phyloP scores from a whole-genome alignment of 257 asterid genomes.

The Solanum pinnatisectum region DNA sequence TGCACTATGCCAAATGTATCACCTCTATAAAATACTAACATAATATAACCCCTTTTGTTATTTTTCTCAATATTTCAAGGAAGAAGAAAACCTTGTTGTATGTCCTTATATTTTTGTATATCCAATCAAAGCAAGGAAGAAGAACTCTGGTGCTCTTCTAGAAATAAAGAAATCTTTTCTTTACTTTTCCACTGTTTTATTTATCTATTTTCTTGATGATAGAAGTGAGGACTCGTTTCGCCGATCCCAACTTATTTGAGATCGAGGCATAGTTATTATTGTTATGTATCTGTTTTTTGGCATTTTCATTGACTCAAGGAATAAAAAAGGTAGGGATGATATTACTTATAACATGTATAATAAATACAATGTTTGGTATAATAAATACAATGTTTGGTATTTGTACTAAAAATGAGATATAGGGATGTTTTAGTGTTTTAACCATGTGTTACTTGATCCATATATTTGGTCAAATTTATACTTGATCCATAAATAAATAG shows the following conservation, averaged over 20 bases:
- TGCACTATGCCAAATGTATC: background rate
- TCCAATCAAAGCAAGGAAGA: background rate
- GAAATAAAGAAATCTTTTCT: background rate
- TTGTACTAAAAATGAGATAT: background rate
- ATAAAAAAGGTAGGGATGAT: background rate
- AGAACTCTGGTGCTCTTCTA: background rate
- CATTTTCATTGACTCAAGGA: background rate
- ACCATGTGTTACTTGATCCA: background rate
- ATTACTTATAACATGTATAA: background rate
- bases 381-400: background rate
- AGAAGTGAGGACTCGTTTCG: background rate
- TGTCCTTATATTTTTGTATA: background rate
- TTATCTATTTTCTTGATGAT: background rate
- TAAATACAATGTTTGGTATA: background rate
- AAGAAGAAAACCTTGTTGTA: background rate
- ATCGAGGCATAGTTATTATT: background rate
- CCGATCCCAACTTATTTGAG: background rate
- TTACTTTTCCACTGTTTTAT: background rate
- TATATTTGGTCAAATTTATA: background rate
- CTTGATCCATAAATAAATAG: background rate
- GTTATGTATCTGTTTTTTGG: background rate
- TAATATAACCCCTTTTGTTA: background rate
- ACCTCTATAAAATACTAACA: background rate
- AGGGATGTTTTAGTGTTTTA: background rate
- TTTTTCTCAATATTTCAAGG: background rate